Evolutionary conservation across 2,329 filamentous ascomycete species (phyloP), one percentile per base, ranked within the genome.

Genomic region (Cordyceps farinosa): DNA sequence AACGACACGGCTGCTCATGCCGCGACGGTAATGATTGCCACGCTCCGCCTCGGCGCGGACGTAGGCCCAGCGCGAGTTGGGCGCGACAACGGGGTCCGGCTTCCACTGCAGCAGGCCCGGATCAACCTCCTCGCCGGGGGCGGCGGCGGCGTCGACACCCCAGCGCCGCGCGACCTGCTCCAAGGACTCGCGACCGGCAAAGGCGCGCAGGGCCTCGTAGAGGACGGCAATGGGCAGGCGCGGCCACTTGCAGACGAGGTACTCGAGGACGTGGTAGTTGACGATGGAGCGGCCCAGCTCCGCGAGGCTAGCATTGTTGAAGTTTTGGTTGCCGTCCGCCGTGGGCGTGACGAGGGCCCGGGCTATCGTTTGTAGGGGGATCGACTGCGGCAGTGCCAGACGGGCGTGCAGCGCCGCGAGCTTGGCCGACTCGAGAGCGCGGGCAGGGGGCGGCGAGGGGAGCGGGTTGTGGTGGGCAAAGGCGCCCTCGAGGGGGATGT

Each of bases 401-500:
- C 95, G 90, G 70, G 93, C 91, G 76, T 97, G 93, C 52, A 99
- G 86, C 67, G 95, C 93, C 67, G 92, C 88, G 70, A 99, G 89
- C 80, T 97, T 98, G 66, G 92, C 88, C 53, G 94, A 98, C 68
- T 81, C 76, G 65, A 82, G 78, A 50, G 92, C 90, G 68, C 83
- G 82, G 70, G 84, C 79, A 68, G 87, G 86, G 61, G 84, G 84
- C 68, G 92, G 91, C 71, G 91, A 94, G 60, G 91, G 90, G 67
- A 89, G 81, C 66, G 74, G 72, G 65, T 70, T 68, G 34, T 68
- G 67, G 34, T 65, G 65, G 42, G 60, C 47, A 29, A 56, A 42
- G 44, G 60, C 30, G 34, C 67, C 58, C n/a, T 71, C 65, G 44
- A 69, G 64, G 64, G 63, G 51, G 47, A 63, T 27, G 50, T 64